Evolutionary conservation across 2,329 filamentous ascomycete genomes (phyloP), one percentile per base, ranked within the genome.

Genomic region (Apiospora pterosperma): DNA sequence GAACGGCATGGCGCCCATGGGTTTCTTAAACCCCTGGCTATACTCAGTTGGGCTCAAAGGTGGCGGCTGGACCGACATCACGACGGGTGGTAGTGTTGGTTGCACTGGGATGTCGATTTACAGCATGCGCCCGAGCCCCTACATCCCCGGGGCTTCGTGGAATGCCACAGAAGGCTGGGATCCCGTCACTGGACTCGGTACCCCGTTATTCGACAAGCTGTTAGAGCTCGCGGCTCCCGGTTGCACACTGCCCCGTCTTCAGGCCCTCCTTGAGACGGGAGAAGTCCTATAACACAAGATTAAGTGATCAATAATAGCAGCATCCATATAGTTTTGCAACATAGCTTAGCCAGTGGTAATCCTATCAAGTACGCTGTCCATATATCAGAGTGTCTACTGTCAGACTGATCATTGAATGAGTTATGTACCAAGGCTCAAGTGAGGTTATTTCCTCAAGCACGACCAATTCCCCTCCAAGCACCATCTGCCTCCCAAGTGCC

Each of bases 21-120:
- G 87, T 0, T 89, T 88, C 70, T 74, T 90, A 25, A 89, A 89
- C 73, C 86, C 87, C 1, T 87, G 84, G 83, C 75, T 90, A 19
- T 89, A 89, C 69, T 60, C 64, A 63, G 63, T 63, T 0, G 59
- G 69, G n/a, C 71, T 36, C 12, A n/a, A 31, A n/a, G 69, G 71
- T 7, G 70, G 80, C 21, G 25, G 16, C 25, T 52, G 14, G 44
- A 78, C 71, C 0, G 79, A 82, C 65, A 76, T 81, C 59, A 73
- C 74, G 2, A 59, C 63, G 2, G 78, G 78, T 19, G 72, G 70
- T 7, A 72, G 72, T 36, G 69, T 62, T 4, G 78, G 78, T 7
- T 80, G 78, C 68, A 72, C 71, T 31, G 74, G 76, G 1, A 63
- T 7, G 11, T 70, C 71, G 61, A 68, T 67, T 10, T 74, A 69